Evolutionary conservation across 1,284 basidiomycete genomes (phyloP), one percentile per base, ranked within the genome.

Genomic region (Cryptococcus depauperatus): DNA sequence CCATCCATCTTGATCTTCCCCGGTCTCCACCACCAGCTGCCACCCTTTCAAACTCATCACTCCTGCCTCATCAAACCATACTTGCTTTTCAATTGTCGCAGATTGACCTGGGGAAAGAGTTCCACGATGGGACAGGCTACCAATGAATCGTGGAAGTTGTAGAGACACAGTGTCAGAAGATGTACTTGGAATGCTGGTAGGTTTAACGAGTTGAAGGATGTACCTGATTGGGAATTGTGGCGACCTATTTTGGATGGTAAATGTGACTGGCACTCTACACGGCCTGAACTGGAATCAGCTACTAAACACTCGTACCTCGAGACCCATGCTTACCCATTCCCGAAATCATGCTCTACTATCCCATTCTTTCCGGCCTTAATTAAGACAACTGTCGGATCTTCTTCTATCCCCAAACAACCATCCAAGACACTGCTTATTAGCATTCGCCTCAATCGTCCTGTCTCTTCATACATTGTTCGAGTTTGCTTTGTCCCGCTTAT

Each of bases 391-490:
- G 84, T 47, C 4, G 90, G 88, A 60, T 89, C 79, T 75, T 82
- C 71, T 45, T 88, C 84, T 26, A 63, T 59, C 51, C 88, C 89
- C 80, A 86, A 85, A 59, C 83, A 80, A 51, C 82, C 83, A 4
- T 73, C 69, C 37, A 78, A 72, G 23, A 93, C 77, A 4, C 79
- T 77, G 26, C 79, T 74, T 37, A 89, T 62, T 25, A 92, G 71
- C 37, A 80, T 78, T 51, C 70, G 68, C 57, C 80, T 79, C 65
- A 89, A 80, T 41, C 82, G 75, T 46, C 79, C 79, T 4, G 87
- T 91, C 73, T 93, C 88, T 16, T 85, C 85, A 63, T 89, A 95
- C 78, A 93, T 85, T 49, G 80, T 88, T 49, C 82, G 78, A 59
- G 79, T 55, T 18, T 47, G 48, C 44, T 83, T 70, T 18, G 75